Percentiles rank a stretch among this genome's conserved stretches.
phyloP scores from a whole-genome alignment of 2,329 filamentous ascomycete genomes.

The Beauveria medogensis region DNA sequence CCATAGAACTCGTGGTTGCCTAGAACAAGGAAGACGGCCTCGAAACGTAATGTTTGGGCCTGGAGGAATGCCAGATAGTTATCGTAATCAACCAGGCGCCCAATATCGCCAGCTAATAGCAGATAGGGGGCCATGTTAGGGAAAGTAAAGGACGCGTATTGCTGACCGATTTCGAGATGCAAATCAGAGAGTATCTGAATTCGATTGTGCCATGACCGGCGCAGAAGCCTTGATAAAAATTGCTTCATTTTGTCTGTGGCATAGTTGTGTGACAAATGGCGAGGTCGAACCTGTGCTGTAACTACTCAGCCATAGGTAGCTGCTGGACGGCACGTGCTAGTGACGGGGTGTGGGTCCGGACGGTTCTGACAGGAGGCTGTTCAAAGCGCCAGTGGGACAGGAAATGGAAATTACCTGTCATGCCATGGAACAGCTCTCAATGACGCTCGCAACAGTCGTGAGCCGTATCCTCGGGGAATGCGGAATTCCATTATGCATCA shows the following conservation, averaged over 20 bases:
- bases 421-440: background rate
- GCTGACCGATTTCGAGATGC: conserved; percentile 31
- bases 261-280: background rate
- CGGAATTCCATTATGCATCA: conserved; percentile 7
- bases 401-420: too few relatives aligned
- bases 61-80: conserved; percentile 35
- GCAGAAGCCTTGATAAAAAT: conserved; percentile 14
- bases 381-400: too few relatives aligned
- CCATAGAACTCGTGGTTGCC: conserved; percentile 48
- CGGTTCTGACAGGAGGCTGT: background rate
- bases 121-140: conserved; percentile 27
- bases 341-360: background rate
- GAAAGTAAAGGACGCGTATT: conserved; percentile 29
- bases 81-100: conserved; percentile 38
- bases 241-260: conserved; percentile 6
- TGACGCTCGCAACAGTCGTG: background rate
- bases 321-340: background rate
- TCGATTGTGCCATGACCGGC: background rate
- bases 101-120: conserved; percentile 42
- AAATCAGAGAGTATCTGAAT: conserved; percentile 32
- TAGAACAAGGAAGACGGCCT: conserved; percentile 39
- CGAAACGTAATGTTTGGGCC: conserved; percentile 32
- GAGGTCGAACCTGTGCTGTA: background rate
- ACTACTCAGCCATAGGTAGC: background rate
- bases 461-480: conserved; percentile 10